phyloP scores from a whole-genome alignment of 129 eudicot genomes.

The Pseudognaphalium luteoalbum region DNA sequence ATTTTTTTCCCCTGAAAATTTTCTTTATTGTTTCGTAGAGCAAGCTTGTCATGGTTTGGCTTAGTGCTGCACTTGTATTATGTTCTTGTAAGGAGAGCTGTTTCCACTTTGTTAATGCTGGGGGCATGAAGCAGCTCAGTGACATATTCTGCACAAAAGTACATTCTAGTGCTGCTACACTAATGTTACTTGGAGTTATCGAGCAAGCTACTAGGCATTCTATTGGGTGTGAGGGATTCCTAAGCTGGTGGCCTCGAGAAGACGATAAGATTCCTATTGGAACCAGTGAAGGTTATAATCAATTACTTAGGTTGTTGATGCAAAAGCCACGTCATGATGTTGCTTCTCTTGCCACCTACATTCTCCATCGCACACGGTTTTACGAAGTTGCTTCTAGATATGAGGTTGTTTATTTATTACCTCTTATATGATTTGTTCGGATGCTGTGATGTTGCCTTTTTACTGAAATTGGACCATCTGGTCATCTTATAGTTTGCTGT shows the following conservation, averaged over 20 bases:
- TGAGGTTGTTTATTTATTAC: slow-evolving; percentile 54
- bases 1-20: neutral
- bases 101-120: slow-evolving; percentile 82
- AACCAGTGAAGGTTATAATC: slow-evolving; percentile 82
- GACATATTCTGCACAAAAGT: slow-evolving; percentile 46
- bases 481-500: slow-evolving; percentile 57
- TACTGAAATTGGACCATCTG: slow-evolving; percentile 15
- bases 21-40: slow-evolving; percentile 46
- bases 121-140: slow-evolving; percentile 87
- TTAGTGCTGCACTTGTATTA: slow-evolving; percentile 64
- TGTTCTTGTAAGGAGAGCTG: slow-evolving; percentile 85
- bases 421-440: neutral
- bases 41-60: slow-evolving; percentile 61
- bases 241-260: slow-evolving; percentile 99
- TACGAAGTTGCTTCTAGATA: slow-evolving; percentile 92
- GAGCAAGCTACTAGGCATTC: slow-evolving; percentile 88
- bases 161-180: slow-evolving; percentile 52
- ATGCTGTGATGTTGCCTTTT: slow-evolving; percentile 11
- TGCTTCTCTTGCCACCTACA: slow-evolving; percentile 82
- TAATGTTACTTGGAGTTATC: slow-evolving; percentile 77
- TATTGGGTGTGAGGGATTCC: slow-evolving; percentile 93
- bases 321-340: slow-evolving; percentile 91
- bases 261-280: slow-evolving; percentile 76
- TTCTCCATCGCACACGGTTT: slow-evolving; percentile 76
- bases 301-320: slow-evolving; percentile 69